phyloP scores from a whole-genome alignment of 352 stramenopile genomes.

The Phytophthora aleatoria region DNA sequence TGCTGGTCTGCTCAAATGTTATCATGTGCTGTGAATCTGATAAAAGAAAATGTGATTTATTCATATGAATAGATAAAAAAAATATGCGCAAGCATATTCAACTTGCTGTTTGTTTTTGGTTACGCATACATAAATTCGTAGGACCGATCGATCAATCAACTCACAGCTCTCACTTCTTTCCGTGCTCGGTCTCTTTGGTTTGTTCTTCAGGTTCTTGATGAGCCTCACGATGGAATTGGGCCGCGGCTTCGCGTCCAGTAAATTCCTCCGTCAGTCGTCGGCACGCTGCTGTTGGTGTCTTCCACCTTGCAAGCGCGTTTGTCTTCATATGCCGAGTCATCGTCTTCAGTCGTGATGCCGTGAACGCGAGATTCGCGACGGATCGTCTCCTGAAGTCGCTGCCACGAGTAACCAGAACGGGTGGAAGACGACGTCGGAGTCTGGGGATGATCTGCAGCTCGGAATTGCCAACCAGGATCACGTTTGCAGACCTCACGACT shows the following conservation, averaged over 20 bases:
- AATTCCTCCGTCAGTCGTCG: not conserved
- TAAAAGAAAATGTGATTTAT: slow-evolving; percentile 14
- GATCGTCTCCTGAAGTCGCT: slow-evolving; percentile 76
- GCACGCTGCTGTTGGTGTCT: slow-evolving; percentile 10
- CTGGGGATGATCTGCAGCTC: slow-evolving; percentile 4
- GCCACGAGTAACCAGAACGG: slow-evolving; percentile 74
- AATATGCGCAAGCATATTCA: slow-evolving; percentile 15
- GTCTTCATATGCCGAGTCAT: slow-evolving; percentile 37
- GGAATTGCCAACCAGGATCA: slow-evolving; percentile 2
- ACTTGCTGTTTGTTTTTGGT: slow-evolving; percentile 22
- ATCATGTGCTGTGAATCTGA: slow-evolving; percentile 2
- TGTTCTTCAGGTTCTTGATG: slow-evolving; percentile 1
- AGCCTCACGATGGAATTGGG: slow-evolving; percentile 18
- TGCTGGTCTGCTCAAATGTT: not conserved
- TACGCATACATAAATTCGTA: slow-evolving; percentile 29
- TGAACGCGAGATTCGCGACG: slow-evolving; percentile 65
- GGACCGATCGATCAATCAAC: slow-evolving; percentile 14
- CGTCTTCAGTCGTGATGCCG: slow-evolving; percentile 54
- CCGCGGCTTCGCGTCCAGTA: slow-evolving; percentile 38
- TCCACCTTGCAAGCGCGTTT: slow-evolving; percentile 26
- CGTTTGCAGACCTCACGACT: slow-evolving; percentile 1
- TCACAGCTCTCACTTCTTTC: slow-evolving; percentile 4
- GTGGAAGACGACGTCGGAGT: slow-evolving; percentile 15
- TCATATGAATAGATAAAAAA: slow-evolving; percentile 19
- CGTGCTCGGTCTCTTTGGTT: slow-evolving; percentile 8